Conservation (phyloP, 345 rosid genomes). For the Sapria himalayana region DNA sequence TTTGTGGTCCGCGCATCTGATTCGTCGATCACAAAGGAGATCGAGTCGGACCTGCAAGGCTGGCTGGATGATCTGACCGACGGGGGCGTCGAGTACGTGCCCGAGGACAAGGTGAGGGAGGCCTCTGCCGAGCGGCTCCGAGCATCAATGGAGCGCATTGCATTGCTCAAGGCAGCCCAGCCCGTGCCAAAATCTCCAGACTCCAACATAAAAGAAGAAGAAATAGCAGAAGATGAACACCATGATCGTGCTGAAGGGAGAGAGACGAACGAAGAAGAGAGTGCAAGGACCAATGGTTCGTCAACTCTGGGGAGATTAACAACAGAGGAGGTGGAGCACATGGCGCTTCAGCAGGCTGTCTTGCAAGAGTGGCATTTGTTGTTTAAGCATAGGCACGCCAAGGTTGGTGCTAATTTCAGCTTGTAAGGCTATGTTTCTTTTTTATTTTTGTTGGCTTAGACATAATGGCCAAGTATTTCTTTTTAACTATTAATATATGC, state of each 20-base stretch:
- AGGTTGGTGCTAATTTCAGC: too few relatives aligned
- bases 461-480: too few relatives aligned
- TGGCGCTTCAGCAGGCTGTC: slow-evolving; percentile 85
- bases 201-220: slow-evolving; percentile 26
- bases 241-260: slow-evolving; percentile 10
- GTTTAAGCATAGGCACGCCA: slow-evolving; percentile 49
- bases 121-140: slow-evolving; percentile 77
- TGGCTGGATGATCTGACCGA: slow-evolving; percentile 94
- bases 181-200: slow-evolving; percentile 42
- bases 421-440: too few relatives aligned
- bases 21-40: slow-evolving; percentile 76
- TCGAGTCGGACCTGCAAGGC: slow-evolving; percentile 79
- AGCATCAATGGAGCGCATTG: slow-evolving; percentile 83
- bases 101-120: slow-evolving; percentile 87
- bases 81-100: slow-evolving; percentile 88
- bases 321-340: slow-evolving; percentile 91
- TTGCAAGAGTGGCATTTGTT: slow-evolving; percentile 92
- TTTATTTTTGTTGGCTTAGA: too few relatives aligned
- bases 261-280: slow-evolving; percentile 15
- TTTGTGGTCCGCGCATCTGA: slow-evolving; percentile 94
- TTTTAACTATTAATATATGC: slow-evolving; percentile 1
- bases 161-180: slow-evolving; percentile 74
- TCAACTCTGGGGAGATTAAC: slow-evolving; percentile 59
- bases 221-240: slow-evolving; percentile 15
- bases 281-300: slow-evolving; percentile 39